Evolutionary conservation across 768 basidiomycete genomes (phyloP).

Genomic region (Suillus paluster): DNA sequence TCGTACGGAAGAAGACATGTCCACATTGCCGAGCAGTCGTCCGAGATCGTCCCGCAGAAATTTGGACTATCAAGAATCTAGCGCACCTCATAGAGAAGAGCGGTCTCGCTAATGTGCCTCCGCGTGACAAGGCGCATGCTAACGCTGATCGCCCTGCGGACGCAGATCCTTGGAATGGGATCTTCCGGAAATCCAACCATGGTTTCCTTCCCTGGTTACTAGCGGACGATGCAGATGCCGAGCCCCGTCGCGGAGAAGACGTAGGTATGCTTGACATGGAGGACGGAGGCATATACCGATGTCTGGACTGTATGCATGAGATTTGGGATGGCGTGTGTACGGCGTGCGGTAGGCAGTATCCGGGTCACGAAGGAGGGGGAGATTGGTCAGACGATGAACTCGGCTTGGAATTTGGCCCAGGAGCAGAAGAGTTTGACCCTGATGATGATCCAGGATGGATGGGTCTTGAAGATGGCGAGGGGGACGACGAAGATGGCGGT

Average conservation of each 20-base stretch:
- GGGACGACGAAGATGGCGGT: slow-evolving; percentile 35
- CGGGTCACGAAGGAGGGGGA: slow-evolving; percentile 46
- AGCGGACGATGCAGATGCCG: slow-evolving; percentile 24
- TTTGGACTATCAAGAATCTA: slow-evolving; percentile 53
- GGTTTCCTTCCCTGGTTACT: slow-evolving; percentile 25
- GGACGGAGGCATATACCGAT: slow-evolving; percentile 79
- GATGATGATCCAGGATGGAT: slow-evolving; percentile 38
- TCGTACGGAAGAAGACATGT: slow-evolving; percentile 45
- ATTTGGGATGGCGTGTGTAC: slow-evolving; percentile 73
- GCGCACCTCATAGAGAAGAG: slow-evolving; percentile 55
- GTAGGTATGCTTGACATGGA: slow-evolving; percentile 74
- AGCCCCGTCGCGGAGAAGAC: slow-evolving; percentile 35
- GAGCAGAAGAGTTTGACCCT: slow-evolving; percentile 33
- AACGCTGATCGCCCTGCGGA: slow-evolving; percentile 30
- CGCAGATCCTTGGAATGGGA: slow-evolving; percentile 68
- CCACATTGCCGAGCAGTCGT: slow-evolving; percentile 51
- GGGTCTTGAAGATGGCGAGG: slow-evolving; percentile 37
- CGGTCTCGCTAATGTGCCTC: slow-evolving; percentile 43
- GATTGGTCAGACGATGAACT: slow-evolving; percentile 37
- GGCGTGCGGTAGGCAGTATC: slow-evolving; percentile 61
- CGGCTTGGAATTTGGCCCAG: slow-evolving; percentile 43
- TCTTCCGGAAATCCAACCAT: slow-evolving; percentile 47
- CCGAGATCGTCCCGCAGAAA: slow-evolving; percentile 49
- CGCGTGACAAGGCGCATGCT: slow-evolving; percentile 20
- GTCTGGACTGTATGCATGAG: slow-evolving; percentile 78